A percentile compares a stretch with the other conserved stretches of the same genome.
Conservation (phyloP, 352 stramenopile species). For the Chrysophaeum taylorii region DNA sequence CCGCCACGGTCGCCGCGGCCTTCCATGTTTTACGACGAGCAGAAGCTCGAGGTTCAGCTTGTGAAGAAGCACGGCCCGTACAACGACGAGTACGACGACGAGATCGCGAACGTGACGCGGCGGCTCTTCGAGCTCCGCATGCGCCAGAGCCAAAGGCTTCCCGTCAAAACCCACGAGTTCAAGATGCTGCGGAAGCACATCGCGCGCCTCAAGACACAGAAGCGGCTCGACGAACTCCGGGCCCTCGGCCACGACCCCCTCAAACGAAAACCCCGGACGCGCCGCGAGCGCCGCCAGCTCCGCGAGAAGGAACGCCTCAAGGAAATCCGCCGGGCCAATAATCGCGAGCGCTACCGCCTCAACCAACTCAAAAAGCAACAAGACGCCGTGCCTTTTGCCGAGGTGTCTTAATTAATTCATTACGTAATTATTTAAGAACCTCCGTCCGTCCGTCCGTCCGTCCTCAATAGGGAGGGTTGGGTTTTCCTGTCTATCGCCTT, state of each 20-base stretch:
- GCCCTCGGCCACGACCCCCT: neutral
- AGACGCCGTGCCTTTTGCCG: too few species aligned
- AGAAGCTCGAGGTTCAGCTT: too few species aligned
- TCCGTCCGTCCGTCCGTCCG: too few species aligned
- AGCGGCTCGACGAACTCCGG: neutral
- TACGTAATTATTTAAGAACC: too few species aligned
- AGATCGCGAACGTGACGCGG: neutral
- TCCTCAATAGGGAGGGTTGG: too few species aligned
- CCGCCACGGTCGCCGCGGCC: too few species aligned
- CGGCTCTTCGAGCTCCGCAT: slow-evolving; percentile 7
- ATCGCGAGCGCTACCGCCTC: neutral
- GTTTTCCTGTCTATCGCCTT: too few species aligned
- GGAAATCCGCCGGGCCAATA: neutral
- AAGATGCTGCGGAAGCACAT: neutral
- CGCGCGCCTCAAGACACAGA: neutral
- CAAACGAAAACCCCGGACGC: slow-evolving; percentile 1
- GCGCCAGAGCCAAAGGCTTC: slow-evolving; percentile 7
- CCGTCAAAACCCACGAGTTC: slow-evolving; percentile 8
- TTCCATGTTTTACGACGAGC: too few species aligned
- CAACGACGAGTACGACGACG: slow-evolving; percentile 4
- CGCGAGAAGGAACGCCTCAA: neutral
- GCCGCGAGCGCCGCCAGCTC: neutral
- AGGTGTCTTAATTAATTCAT: too few species aligned
- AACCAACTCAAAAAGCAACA: too few species aligned
- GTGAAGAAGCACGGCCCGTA: too few species aligned